Base-by-base conservation (phyloP, 495 filamentous ascomycete species). In the Lophiostoma macrostomum region DNA sequence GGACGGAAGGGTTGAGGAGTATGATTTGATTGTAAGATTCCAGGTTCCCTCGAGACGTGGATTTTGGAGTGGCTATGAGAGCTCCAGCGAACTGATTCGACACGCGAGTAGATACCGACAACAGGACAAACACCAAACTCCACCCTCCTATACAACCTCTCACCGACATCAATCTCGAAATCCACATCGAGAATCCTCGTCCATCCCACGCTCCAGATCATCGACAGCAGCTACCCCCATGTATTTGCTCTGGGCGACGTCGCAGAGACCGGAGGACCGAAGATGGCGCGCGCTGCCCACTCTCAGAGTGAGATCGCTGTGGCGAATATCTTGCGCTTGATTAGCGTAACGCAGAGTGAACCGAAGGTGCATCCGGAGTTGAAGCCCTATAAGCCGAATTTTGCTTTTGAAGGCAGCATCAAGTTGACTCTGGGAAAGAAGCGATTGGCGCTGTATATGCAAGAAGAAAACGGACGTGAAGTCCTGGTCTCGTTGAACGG, bases 171-270 rank as follows among this genome's bases (percentile, higher is more conserved):
- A 0, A 71, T 84, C 8, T 74, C 71, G 64, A 59, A 71, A n/a
- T 76, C 73, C 44, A 71, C 74, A 6, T 53, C 50, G 1, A 71
- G 72, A 37, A 75, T 84, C 58, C 72, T 73, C 6, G 74, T 82
- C 34, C 66, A 73, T 25, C 72, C 75, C 0, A 85, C 80, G 0
- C 66, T 85, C 58, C 82, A 84, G 58, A 70, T 85, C 36, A 45
- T 64, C 1, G 74, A 79, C 58, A 61, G 65, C 4, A 48, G 69
- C n/a, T 69, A 75, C 30, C 64, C 73, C 0, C 71, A 80, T 38
- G 58, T 85, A 2, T 85, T 80, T 50, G 78, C 74, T 0, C 71
- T 81, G 10, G 82, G 82, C 1, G 82, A 85, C 55, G 81, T 85
- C 19, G 80, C 80, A 5, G 76, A 80, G 36, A 80, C 79, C 0